Evolutionary conservation across 805 yeast species (phyloP), one percentile per base, ranked within the genome.

Genomic region (Saturnispora gosingensis): DNA sequence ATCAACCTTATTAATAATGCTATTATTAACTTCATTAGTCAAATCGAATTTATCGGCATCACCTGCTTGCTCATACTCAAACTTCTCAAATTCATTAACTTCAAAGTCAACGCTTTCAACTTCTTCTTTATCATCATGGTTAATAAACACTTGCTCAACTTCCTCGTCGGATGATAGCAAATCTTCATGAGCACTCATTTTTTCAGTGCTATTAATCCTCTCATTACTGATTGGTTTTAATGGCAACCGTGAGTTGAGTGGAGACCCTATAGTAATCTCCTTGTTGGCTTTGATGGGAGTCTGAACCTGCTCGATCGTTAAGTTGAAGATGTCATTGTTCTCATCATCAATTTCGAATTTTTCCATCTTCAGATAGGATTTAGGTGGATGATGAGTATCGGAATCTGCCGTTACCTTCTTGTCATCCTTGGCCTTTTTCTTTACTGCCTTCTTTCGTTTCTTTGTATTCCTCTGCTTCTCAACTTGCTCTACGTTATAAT

Each of bases 311-410:
- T 49, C 45, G 20, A 49, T 45, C 16, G 57, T 47, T n/a, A 49
- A 28, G 16, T 44, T 49, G 36, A 55, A 52, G 15, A 54, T 53
- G 28, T 56, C 57, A 43, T 57, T 59, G n/a, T 52, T 46, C 39
- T 49, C 52, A 32, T 52, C 55, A 18, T 52, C 55, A 28, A 56
- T 48, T 48, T 63, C 64, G 45, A 61, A 59, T 42, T 59, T 62
- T 24, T 62, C 66, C 36, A 56, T 43, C 15, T 53, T 43, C 16
- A 59, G 49, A 16, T 59, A 52, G 7, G 63, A 56, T 35, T 56
- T 34, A 18, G 42, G 42, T 38, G 24, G 42, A 20, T 18, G 42
- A 9, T 38, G 42, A 5, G 20, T 38, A 5, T 38, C 42, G 9
- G 13, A n/a, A 6, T 38, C 42, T n/a, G 8, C 10, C 4, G 45